phyloP scores from a whole-genome alignment of 306 rosid genomes.

The Calophaca sinica region DNA sequence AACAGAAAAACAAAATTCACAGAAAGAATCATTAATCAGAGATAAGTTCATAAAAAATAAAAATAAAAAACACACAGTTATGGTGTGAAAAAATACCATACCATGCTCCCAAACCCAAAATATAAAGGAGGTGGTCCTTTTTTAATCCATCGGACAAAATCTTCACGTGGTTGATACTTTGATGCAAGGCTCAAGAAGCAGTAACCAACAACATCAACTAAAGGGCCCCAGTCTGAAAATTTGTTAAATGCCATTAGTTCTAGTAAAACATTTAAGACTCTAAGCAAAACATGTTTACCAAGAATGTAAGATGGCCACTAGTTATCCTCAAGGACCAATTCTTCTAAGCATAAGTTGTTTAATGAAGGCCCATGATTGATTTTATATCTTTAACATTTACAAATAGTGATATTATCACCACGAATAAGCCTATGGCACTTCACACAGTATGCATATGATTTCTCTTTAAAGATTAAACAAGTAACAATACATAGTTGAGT shows the following conservation, averaged over 20 bases:
- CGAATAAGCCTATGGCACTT: conserved; percentile 1
- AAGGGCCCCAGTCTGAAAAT: conserved; percentile 92
- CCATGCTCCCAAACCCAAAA: conserved; percentile 99
- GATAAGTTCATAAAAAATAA: conserved; percentile 32
- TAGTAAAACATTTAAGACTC: conserved; percentile 24
- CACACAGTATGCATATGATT: conserved; percentile 11
- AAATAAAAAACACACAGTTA: conserved; percentile 4
- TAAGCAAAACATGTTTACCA: conserved; percentile 34
- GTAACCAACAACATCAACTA: conserved; percentile 94
- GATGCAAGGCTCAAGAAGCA: conserved; percentile 85
- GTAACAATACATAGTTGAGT: conserved; percentile 3
- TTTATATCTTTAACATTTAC: conserved; percentile 1
- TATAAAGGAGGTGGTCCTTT: conserved; percentile 84
- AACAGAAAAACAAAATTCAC: conserved; percentile 9
- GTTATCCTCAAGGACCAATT: conserved; percentile 30
- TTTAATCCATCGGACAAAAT: conserved; percentile 77
- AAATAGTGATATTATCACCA: conserved; percentile 23
- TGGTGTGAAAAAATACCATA: conserved; percentile 53
- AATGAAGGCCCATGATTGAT: background rate
- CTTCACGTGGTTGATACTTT: conserved; percentile 78
- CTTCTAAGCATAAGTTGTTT: conserved; percentile 22
- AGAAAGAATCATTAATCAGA: conserved; percentile 1
- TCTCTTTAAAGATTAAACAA: conserved; percentile 26
- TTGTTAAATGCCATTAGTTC: conserved; percentile 45
- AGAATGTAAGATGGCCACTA: conserved; percentile 32